These are phyloP conservation scores for Neoboletus magnificus DNA, from an alignment of 768 basidiomycete species.

Conservation along the genomic window DNA sequence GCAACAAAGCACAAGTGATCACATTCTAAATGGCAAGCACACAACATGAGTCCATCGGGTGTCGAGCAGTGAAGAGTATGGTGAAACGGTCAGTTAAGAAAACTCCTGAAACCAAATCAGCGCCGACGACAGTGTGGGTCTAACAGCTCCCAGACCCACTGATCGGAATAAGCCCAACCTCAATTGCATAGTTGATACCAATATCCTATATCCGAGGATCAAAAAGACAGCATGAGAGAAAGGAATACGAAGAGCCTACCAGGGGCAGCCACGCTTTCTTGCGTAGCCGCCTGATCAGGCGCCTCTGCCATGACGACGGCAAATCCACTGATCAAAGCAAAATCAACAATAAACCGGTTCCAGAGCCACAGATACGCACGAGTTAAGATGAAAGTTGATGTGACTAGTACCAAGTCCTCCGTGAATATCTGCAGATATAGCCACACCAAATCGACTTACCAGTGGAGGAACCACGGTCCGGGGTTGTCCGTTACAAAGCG, in stretches of 20 bases:
- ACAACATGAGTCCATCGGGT: too few species aligned
- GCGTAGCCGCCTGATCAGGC: not conserved
- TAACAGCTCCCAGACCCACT: too few species aligned
- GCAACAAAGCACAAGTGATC: too few species aligned
- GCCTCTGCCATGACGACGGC: constrained; percentile 18
- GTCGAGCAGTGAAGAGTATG: too few species aligned
- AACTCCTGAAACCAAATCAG: too few species aligned
- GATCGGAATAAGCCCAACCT: not conserved
- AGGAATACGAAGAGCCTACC: not conserved
- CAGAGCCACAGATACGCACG: constrained; percentile 8
- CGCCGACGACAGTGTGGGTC: too few species aligned
- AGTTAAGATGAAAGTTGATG: constrained; percentile 19
- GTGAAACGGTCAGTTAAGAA: too few species aligned
- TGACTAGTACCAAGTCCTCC: constrained; percentile 12
- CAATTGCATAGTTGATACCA: constrained; percentile 5
- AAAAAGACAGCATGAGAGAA: not conserved
- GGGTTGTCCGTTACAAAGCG: constrained; percentile 68
- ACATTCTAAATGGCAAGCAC: too few species aligned
- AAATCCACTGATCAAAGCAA: constrained; percentile 13
- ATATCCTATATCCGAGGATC: not conserved
- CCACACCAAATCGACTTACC: constrained; percentile 4
- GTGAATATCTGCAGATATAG: not conserved
- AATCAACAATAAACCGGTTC: not conserved
- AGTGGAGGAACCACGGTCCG: constrained; percentile 21
- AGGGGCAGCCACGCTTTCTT: constrained; percentile 6